These are phyloP conservation scores for Dovyalis caffra DNA, from an alignment of 345 rosid species.

Conservation along the genomic window DNA sequence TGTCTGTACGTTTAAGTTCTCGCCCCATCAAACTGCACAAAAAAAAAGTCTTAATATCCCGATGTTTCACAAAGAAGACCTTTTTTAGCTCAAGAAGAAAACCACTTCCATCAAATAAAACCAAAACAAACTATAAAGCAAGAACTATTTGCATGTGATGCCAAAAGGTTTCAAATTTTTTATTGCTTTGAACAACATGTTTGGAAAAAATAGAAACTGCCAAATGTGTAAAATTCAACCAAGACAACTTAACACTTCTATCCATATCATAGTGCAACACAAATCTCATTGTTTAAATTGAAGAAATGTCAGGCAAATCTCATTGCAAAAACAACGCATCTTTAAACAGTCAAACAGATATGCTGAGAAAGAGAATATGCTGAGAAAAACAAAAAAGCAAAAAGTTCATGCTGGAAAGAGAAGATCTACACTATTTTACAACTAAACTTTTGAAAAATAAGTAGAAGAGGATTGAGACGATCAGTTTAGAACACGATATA, in stretches of 20 bases:
- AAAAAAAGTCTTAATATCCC: conserved; percentile 4
- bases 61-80: conserved; percentile 8
- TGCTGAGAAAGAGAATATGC: neutral
- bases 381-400: neutral
- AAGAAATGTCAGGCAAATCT: neutral
- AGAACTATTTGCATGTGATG: neutral
- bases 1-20: conserved; percentile 52
- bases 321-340: neutral
- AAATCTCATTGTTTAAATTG: neutral
- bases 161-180: neutral
- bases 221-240: neutral
- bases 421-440: neutral
- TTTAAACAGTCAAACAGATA: neutral
- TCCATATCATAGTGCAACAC: neutral
- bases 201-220: conserved; percentile 7
- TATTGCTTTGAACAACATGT: neutral
- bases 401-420: neutral
- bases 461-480: neutral
- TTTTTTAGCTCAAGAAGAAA: neutral
- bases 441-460: neutral
- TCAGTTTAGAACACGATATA: neutral
- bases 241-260: neutral
- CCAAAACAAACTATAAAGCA: neutral
- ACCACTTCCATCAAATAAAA: neutral
- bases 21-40: conserved; percentile 75